A percentile compares a stretch with the other conserved stretches of the same genome.
phyloP scores from a whole-genome alignment of 768 basidiomycete genomes.

The Tricholoma sp. region DNA sequence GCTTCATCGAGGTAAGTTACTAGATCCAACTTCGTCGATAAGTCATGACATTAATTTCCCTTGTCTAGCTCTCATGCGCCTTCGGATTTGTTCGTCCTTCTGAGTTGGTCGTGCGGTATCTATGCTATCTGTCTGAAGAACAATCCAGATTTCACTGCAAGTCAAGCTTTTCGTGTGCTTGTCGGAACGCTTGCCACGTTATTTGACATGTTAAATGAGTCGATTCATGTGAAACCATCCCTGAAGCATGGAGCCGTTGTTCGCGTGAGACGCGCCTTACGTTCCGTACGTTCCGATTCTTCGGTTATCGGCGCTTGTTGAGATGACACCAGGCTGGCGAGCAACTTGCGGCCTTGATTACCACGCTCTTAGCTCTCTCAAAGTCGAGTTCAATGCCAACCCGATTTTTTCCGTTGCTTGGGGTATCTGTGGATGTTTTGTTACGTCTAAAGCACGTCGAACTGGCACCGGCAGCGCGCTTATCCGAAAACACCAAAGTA shows the following conservation, averaged over 20 bases:
- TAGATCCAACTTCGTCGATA: background rate
- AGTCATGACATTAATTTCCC: background rate
- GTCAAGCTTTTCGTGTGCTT: conserved; percentile 48
- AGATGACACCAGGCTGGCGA: conserved; percentile 28
- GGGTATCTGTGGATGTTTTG: conserved; percentile 66
- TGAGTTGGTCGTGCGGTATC: conserved; percentile 66
- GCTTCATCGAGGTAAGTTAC: conserved; percentile 49
- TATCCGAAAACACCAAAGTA: conserved; percentile 46
- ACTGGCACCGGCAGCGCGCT: conserved; percentile 34
- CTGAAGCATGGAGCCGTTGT: conserved; percentile 59
- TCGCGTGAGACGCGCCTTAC: conserved; percentile 59
- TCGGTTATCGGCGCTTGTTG: background rate
- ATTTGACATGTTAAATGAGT: conserved; percentile 55
- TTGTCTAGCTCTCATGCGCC: conserved; percentile 47
- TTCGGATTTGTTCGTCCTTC: conserved; percentile 59
- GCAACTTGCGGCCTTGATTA: conserved; percentile 45
- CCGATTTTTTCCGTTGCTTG: conserved; percentile 48
- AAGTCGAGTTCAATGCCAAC: conserved; percentile 43
- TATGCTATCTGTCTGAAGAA: conserved; percentile 47
- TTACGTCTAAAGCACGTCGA: conserved; percentile 59
- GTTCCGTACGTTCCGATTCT: conserved; percentile 39
- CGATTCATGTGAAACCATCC: conserved; percentile 49
- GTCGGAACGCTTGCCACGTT: conserved; percentile 53
- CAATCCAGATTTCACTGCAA: conserved; percentile 39
- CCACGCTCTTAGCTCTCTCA: conserved; percentile 43